phyloP scores from a whole-genome alignment of 2,329 filamentous ascomycete genomes.

The Alternaria sp. region DNA sequence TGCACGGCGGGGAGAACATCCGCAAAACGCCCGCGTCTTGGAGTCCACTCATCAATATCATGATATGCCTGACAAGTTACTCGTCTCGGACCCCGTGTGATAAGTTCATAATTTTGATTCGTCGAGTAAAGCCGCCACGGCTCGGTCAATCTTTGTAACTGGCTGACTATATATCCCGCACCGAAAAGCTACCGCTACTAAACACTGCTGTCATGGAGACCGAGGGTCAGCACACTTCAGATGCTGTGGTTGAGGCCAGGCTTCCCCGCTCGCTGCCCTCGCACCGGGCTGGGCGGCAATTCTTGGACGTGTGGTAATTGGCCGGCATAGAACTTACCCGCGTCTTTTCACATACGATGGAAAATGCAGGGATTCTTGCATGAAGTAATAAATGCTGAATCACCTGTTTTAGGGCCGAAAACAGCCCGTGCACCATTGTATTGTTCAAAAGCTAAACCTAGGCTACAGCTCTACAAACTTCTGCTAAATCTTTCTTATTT shows the following conservation, averaged over 20 bases:
- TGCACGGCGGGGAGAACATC: background rate
- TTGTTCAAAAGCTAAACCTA: too few relatives aligned
- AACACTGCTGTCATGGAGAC: background rate
- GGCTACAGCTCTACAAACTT: too few relatives aligned
- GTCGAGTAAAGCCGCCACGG: background rate
- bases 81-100: background rate
- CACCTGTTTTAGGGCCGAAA: too few relatives aligned
- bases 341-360: too few relatives aligned
- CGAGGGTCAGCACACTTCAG: background rate
- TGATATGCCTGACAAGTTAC: background rate
- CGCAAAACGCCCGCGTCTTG: background rate
- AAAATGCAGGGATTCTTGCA: too few relatives aligned
- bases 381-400: too few relatives aligned
- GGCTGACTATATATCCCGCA: conserved; percentile 5
- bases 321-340: background rate
- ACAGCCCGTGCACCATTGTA: too few relatives aligned
- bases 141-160: background rate
- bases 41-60: background rate
- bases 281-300: conserved; percentile 1
- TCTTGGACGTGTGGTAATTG: background rate
- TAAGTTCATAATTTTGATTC: background rate
- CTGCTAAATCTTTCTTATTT: too few relatives aligned
- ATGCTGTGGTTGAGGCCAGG: background rate
- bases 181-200: conserved; percentile 5
- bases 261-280: conserved; percentile 7